Percentiles rank a stretch among this genome's conserved stretches.
Conservation (phyloP, 2,329 filamentous ascomycete genomes). For the Thielaviopsis populi region DNA sequence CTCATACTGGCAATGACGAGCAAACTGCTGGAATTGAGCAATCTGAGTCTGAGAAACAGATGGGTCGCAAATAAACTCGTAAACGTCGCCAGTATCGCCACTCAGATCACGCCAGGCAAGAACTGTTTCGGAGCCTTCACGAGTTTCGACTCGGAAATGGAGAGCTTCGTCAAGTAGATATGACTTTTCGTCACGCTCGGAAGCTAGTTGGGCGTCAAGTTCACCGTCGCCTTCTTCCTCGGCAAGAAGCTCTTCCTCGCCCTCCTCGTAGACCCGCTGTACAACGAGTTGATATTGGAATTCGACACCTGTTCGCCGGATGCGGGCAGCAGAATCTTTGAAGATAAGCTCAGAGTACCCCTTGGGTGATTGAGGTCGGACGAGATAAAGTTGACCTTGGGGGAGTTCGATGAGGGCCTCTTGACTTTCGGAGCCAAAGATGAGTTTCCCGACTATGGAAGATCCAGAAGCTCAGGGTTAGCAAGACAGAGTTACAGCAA, state of each 20-base stretch:
- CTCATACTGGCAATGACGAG: slow-evolving; percentile 93
- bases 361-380: slow-evolving; percentile 87
- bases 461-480: slow-evolving; percentile 2
- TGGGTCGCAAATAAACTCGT: slow-evolving; percentile 87
- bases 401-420: slow-evolving; percentile 89
- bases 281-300: slow-evolving; percentile 96
- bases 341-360: slow-evolving; percentile 98
- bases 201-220: slow-evolving; percentile 54
- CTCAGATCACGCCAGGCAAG: slow-evolving; percentile 92
- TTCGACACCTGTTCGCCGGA: slow-evolving; percentile 83
- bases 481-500: slow-evolving; percentile 5
- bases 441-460: slow-evolving; percentile 65
- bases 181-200: slow-evolving; percentile 90
- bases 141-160: slow-evolving; percentile 70
- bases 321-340: slow-evolving; percentile 85
- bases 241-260: slow-evolving; percentile 78
- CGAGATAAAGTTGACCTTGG: slow-evolving; percentile 92
- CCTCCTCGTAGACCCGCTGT: slow-evolving; percentile 93
- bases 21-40: slow-evolving; percentile 64
- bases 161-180: slow-evolving; percentile 89
- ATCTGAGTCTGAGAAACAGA: slow-evolving; percentile 56
- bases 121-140: slow-evolving; percentile 67
- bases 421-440: slow-evolving; percentile 76
- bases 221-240: slow-evolving; percentile 81
- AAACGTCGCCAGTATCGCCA: slow-evolving; percentile 87